phyloP scores from a whole-genome alignment of 371 early-diverging fungal species.

The Nematocida minor region DNA sequence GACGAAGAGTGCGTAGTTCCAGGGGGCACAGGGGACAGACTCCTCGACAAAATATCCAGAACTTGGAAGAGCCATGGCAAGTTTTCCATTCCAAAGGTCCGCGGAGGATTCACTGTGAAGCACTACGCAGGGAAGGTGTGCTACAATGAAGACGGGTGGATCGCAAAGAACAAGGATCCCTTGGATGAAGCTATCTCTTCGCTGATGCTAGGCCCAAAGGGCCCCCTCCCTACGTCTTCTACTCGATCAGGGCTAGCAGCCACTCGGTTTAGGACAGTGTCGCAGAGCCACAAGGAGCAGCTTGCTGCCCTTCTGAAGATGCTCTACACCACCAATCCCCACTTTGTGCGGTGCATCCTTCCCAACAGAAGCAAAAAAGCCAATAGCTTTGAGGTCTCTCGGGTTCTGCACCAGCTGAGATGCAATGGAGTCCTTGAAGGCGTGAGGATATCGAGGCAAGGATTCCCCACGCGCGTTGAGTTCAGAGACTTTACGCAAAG shows the following conservation, averaged over 20 bases:
- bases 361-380: constrained; percentile 88
- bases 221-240: neutral
- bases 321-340: constrained; percentile 82
- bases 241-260: constrained; percentile 62
- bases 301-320: constrained; percentile 78
- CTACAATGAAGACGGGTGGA: constrained; percentile 86
- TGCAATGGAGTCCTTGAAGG: constrained; percentile 99
- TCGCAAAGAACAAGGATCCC: constrained; percentile 98
- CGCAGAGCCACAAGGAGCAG: constrained; percentile 89
- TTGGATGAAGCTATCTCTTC: constrained; percentile 84
- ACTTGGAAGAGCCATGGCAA: constrained; percentile 43
- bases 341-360: constrained; percentile 97
- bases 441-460: constrained; percentile 90
- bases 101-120: constrained; percentile 79
- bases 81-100: constrained; percentile 70
- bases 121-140: constrained; percentile 97
- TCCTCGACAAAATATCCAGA: constrained; percentile 78
- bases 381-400: constrained; percentile 72
- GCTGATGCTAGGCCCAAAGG: constrained; percentile 28
- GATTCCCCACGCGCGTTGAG: constrained; percentile 84
- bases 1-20: constrained; percentile 99
- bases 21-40: constrained; percentile 85
- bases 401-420: constrained; percentile 86
- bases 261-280: constrained; percentile 74
- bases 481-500: constrained; percentile 88